Base-by-base conservation (phyloP, 176 grass and related monocot genomes). In the Oryza meyeriana region DNA sequence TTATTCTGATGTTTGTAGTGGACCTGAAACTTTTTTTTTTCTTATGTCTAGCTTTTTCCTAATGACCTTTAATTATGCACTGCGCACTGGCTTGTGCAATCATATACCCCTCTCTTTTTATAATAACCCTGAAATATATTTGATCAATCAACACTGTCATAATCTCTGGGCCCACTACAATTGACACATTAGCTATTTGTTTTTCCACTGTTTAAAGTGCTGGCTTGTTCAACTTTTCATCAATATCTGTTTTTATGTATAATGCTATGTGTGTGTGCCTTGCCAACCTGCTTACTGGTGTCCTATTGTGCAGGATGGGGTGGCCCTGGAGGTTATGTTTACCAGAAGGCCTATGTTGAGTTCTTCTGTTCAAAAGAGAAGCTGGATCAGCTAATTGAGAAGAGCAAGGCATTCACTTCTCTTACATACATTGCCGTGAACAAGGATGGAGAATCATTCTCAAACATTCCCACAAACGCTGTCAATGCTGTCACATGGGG, bases 401-500 rank as follows among this genome's bases (percentile, higher is more conserved):
- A 87, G 77, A 87, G 78, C 84, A 89, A 94, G 74, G 29, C 69
- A 28, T 94, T 87, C 65, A 84, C 88, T 74, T 97, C 83, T 12
- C 66, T 97, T 35, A 97, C 94, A 31, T 94, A 89, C 66, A 87
- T 97, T 29, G 91, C 91, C 24, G 88, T 91, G 77, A 91, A 91
- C 85, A 97, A 89, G 47, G 81, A 88, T 11, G 91, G 94, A 41
- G 77, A 89, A 62, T 79, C 66, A 10, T 3, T 75, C 69, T 93
- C 91, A 0, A 97, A 97, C 66, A 64, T 88, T 79, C 72, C 81
- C 10, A 31, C 47, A 9, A 89, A 89, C 13, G 83, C 88, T 0
- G 94, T 97, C 42, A 97, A 94, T 65, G 94, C 94, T 17, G 94
- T 94, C 44, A 94, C 94, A 57, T 97, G 94, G 94, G 91, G 94